Percentiles rank a stretch among this genome's conserved stretches.
Evolutionary conservation across 495 filamentous ascomycete species (phyloP).

Genomic region (Xylaria nigripes): DNA sequence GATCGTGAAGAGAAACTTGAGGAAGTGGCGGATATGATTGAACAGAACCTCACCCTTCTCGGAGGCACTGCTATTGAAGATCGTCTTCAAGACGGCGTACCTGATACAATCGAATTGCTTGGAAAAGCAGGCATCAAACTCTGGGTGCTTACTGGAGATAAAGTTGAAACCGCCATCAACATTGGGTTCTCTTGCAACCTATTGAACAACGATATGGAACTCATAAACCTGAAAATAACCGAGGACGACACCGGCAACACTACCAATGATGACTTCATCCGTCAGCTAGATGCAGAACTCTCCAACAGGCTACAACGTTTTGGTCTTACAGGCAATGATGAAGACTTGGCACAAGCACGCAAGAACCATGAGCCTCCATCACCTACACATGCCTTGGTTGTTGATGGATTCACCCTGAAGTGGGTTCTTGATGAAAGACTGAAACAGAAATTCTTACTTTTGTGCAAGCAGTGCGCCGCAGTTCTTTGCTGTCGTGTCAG

Average conservation of each 20-base stretch:
- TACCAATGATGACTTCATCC: conserved; percentile 35
- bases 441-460: conserved; percentile 83
- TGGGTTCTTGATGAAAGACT: conserved; percentile 75
- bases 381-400: conserved; percentile 90
- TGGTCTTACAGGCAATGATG: conserved; percentile 74
- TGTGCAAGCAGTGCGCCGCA: conserved; percentile 96
- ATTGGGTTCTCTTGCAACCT: conserved; percentile 99
- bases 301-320: conserved; percentile 67
- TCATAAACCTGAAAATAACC: conserved; percentile 81
- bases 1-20: conserved; percentile 94
- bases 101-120: conserved; percentile 89
- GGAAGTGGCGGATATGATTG: conserved; percentile 78
- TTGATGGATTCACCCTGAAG: conserved; percentile 91
- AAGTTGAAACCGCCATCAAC: conserved; percentile 99
- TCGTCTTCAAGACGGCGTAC: conserved; percentile 92
- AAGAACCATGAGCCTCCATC: conserved; percentile 75
- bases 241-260: conserved; percentile 50
- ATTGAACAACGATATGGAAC: conserved; percentile 93
- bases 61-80: conserved; percentile 98
- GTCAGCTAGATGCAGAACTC: conserved; percentile 57
- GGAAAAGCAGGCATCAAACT: conserved; percentile 95
- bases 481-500: conserved; percentile 98
- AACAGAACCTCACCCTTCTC: conserved; percentile 79
- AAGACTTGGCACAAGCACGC: conserved; percentile 72
- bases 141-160: conserved; percentile 99